Evolutionary conservation across 768 basidiomycete genomes (phyloP), one percentile per base, ranked within the genome.

Genomic region (Tricholoma hemisulphureum): DNA sequence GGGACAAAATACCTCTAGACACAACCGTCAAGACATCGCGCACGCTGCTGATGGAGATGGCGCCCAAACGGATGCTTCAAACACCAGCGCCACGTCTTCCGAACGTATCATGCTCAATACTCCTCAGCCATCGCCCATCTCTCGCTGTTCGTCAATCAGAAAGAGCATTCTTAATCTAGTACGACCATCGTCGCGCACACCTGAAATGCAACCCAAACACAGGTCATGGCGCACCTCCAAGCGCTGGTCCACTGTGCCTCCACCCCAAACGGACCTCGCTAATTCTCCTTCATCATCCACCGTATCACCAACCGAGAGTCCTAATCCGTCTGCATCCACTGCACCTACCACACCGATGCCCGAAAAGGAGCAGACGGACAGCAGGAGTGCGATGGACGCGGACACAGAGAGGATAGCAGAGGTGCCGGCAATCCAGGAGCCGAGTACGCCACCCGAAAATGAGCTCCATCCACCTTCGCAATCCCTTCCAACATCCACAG

Each of bases 111-210:
- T 16, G 43, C 24, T 39, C 56, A 26, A 56, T 32, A 51, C 46
- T 29, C 48, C 51, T 51, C 35, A 32, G 32, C n/a, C 52, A 31
- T 31, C 58, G 26, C 32, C 58, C 59, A 54, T 51, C 63, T 64
- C 57, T 50, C 58, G 53, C 20, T 61, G 66, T 9, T 55, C 67
- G 26, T 60, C 71, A 6, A 64, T 77, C 3, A 71, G 76, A 4
- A 75, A 62, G 46, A 76, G 72, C 52, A 64, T 80, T 43, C 59
- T 66, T 57, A 75, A 58, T 60, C 64, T 63, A 35, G 72, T 66
- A 6, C 70, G 67, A 41, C 63, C 73, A 53, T 63, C 61, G 55
- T 59, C 63, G 7, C 55, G 61, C 51, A 55, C 26, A 29, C 26
- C 26, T 29, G 26, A 29, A 49, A 10, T 23, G 4, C 46, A 28